These are phyloP conservation scores for Fusarium illudens DNA, from an alignment of 2,329 filamentous ascomycete species.

Conservation along the genomic window DNA sequence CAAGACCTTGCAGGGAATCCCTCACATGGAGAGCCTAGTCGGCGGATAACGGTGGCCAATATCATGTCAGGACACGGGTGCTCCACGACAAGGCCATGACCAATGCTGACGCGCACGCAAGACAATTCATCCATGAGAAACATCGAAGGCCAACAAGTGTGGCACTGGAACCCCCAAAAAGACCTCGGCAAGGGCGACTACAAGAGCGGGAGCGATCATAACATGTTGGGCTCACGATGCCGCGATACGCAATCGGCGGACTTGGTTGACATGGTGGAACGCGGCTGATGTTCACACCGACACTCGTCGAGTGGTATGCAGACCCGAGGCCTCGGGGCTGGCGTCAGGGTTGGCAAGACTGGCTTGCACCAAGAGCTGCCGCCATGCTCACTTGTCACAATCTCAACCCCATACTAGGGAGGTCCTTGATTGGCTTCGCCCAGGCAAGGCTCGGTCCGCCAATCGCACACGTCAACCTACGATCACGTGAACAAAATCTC, in stretches of 20 bases:
- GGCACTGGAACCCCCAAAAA: not conserved
- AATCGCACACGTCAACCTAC: slow-evolving; percentile 48
- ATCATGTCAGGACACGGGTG: not conserved
- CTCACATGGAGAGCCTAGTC: not conserved
- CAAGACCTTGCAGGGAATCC: not conserved
- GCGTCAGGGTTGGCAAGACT: slow-evolving; percentile 29
- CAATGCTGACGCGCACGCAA: slow-evolving; percentile 1
- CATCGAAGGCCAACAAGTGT: slow-evolving; percentile 9
- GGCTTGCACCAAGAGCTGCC: slow-evolving; percentile 25
- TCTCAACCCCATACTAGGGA: slow-evolving; percentile 16
- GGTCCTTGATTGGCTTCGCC: slow-evolving; percentile 38
- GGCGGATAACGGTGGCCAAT: not conserved
- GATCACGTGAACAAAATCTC: slow-evolving; percentile 47
- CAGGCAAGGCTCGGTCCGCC: slow-evolving; percentile 50
- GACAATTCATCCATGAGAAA: not conserved
- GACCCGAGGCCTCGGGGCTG: slow-evolving; percentile 34
- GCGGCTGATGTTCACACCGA: slow-evolving; percentile 30
- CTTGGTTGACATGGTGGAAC: slow-evolving; percentile 11
- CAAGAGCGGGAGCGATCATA: not conserved
- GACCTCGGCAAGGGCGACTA: slow-evolving; percentile 2
- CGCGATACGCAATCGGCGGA: slow-evolving; percentile 10
- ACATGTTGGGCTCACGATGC: not conserved
- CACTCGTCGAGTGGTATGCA: slow-evolving; percentile 20
- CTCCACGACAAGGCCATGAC: not conserved
- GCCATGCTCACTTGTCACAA: slow-evolving; percentile 32